Evolutionary conservation across 805 yeast genomes (phyloP).

Genomic region (Candida michaelii): DNA sequence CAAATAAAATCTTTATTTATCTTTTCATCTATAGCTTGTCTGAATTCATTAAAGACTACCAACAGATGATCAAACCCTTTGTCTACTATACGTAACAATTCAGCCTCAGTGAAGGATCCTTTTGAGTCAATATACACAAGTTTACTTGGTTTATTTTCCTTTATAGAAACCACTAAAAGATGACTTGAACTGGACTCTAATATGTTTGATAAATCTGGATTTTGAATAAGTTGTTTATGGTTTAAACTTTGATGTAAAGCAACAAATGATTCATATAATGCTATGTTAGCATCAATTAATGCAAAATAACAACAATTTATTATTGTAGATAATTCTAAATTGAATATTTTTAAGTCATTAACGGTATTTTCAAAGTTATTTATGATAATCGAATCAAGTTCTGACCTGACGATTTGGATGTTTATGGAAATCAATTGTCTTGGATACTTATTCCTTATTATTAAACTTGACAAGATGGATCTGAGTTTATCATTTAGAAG

Average conservation of each 20-base stretch:
- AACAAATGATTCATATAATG: constrained; percentile 61
- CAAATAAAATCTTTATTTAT: constrained; percentile 60
- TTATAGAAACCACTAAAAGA: constrained; percentile 58
- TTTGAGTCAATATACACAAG: constrained; percentile 69
- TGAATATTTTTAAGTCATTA: constrained; percentile 61
- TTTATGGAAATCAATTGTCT: constrained; percentile 57
- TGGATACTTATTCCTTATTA: constrained; percentile 69
- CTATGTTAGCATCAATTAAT: constrained; percentile 75
- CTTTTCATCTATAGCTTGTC: constrained; percentile 45
- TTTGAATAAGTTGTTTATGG: constrained; percentile 29
- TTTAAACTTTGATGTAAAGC: constrained; percentile 42
- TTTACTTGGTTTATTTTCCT: constrained; percentile 50
- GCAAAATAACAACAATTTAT: constrained; percentile 76
- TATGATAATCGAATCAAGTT: constrained; percentile 19
- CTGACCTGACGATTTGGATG: constrained; percentile 37
- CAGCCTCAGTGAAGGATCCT: constrained; percentile 64
- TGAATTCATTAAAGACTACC: constrained; percentile 46
- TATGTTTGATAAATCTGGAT: constrained; percentile 50
- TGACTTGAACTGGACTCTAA: constrained; percentile 57
- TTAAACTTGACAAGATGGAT: constrained; percentile 56
- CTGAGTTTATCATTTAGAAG: constrained; percentile 70
- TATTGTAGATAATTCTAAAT: constrained; percentile 13
- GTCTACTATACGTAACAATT: constrained; percentile 54
- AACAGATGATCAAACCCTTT: constrained; percentile 46
- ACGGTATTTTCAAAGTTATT: constrained; percentile 27